Conservation (phyloP, 768 basidiomycete genomes). For the Paxillus rubicundulus region DNA sequence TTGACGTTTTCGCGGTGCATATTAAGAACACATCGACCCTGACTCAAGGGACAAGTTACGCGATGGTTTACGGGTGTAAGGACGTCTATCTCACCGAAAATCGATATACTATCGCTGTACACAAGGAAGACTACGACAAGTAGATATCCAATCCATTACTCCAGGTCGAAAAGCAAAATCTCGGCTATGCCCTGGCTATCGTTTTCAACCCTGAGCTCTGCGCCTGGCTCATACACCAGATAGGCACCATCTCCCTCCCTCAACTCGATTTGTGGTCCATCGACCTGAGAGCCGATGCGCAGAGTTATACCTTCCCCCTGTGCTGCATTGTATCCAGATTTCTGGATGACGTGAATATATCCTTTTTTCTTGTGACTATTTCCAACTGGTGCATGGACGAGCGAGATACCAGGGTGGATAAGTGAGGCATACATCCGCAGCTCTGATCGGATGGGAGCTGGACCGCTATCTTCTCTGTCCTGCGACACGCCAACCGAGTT, state of each 20-base stretch:
- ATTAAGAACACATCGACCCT: no score
- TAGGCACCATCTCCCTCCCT: slow-evolving; percentile 90
- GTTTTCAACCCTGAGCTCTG: slow-evolving; percentile 51
- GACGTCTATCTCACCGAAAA: background rate
- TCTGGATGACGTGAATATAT: slow-evolving; percentile 87
- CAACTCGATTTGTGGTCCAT: slow-evolving; percentile 48
- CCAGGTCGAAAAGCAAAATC: slow-evolving; percentile 78
- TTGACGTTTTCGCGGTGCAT: no score
- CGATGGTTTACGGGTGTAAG: background rate
- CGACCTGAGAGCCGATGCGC: slow-evolving; percentile 43
- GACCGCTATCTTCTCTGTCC: slow-evolving; percentile 67
- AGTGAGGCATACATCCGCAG: slow-evolving; percentile 75
- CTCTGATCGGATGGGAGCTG: slow-evolving; percentile 74
- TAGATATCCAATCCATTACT: slow-evolving; percentile 28
- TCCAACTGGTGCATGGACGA: slow-evolving; percentile 48
- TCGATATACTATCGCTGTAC: no score
- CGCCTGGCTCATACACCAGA: slow-evolving; percentile 43
- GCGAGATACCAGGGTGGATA: slow-evolving; percentile 51
- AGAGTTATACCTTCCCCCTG: slow-evolving; percentile 56
- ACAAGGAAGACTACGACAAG: background rate
- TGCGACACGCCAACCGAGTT: slow-evolving; percentile 53
- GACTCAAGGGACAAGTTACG: no score
- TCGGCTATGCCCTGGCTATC: slow-evolving; percentile 66
- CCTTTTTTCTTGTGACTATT: slow-evolving; percentile 51
- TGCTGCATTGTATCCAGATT: slow-evolving; percentile 70